Conservation (phyloP, 352 stramenopile genomes). For the Phytophthora melonis region DNA sequence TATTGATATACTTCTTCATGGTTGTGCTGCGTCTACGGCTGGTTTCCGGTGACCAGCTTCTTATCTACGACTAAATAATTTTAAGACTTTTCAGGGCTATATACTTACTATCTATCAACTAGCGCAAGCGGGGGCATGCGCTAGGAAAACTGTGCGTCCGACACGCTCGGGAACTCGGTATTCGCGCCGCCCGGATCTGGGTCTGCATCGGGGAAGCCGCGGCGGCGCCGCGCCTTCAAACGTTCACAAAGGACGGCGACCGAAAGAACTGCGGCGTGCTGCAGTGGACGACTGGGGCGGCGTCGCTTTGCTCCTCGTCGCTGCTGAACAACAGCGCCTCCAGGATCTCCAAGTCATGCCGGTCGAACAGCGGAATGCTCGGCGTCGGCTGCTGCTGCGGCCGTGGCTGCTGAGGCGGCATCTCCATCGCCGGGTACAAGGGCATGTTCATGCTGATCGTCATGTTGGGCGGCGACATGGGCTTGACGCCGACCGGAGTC, state of each 20-base stretch:
- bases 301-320: conserved; percentile 53
- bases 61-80: conserved; percentile 38
- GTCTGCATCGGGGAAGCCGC: conserved; percentile 32
- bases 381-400: conserved; percentile 13
- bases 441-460: conserved; percentile 30
- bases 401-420: conserved; percentile 1
- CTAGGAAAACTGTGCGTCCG: conserved; percentile 31
- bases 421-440: conserved; percentile 19
- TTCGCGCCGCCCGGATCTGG: conserved; percentile 38
- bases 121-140: conserved; percentile 9
- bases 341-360: conserved; percentile 59
- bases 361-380: conserved; percentile 50
- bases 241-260: conserved; percentile 47
- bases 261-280: conserved; percentile 33
- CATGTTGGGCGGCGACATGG: conserved; percentile 42
- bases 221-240: conserved; percentile 43
- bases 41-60: conserved; percentile 23
- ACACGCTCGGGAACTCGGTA: conserved; percentile 34
- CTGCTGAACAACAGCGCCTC: conserved; percentile 65
- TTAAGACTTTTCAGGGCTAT: conserved; percentile 12
- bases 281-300: conserved; percentile 27
- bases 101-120: conserved; percentile 30
- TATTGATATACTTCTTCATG: conserved; percentile 18
- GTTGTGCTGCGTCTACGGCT: conserved; percentile 15
- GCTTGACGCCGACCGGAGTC: conserved; percentile 17